These are phyloP conservation scores for Tulasnella sp. DNA, from an alignment of 768 basidiomycete genomes.

Conservation along the genomic window DNA sequence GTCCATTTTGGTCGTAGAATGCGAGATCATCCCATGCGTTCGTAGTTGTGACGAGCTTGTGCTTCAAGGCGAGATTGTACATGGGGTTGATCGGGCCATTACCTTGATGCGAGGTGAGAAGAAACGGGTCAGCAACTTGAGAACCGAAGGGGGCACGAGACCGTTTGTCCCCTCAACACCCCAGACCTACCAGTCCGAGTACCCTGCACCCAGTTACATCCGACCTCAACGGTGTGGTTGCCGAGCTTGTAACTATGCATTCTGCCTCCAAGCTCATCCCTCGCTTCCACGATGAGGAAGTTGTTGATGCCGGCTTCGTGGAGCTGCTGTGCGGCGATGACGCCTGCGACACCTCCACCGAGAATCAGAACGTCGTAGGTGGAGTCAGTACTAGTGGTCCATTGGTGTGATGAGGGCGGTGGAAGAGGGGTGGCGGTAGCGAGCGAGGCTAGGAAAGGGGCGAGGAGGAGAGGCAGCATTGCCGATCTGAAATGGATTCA, in stretches of 20 bases:
- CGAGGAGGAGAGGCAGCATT: neutral
- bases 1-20: constrained; percentile 17
- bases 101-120: constrained; percentile 13
- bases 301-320: constrained; percentile 52
- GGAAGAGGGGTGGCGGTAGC: neutral
- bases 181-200: constrained; percentile 39
- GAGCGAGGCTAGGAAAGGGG: neutral
- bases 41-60: neutral
- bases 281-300: constrained; percentile 58
- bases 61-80: constrained; percentile 44
- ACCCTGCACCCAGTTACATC: constrained; percentile 46
- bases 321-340: constrained; percentile 57
- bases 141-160: no score
- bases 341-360: constrained; percentile 62
- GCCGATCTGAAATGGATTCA: neutral
- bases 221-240: constrained; percentile 48
- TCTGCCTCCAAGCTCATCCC: constrained; percentile 57
- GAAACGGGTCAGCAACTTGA: neutral
- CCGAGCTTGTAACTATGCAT: constrained; percentile 50
- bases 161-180: no score
- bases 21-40: constrained; percentile 23
- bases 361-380: constrained; percentile 48
- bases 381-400: neutral
- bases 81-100: constrained; percentile 58
- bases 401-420: neutral